Evolutionary conservation across 148 eudicot genomes (phyloP), one percentile per base, ranked within the genome.

Genomic region (Talinum fruticosum): DNA sequence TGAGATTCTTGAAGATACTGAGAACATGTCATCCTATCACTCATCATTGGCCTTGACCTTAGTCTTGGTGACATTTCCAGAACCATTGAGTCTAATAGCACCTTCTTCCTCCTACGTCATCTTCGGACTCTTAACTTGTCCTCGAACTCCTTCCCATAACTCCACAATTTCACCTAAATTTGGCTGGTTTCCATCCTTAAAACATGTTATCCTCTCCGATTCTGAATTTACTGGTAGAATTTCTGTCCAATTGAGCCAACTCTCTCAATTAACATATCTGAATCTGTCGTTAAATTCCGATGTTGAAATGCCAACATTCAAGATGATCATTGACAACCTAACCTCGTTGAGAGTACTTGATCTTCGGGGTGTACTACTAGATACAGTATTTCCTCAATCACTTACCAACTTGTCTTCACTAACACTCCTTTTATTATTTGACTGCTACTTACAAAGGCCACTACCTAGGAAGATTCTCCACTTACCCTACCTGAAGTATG

Each of bases 391-490:
- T n/a, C n/a, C n/a, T n/a, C n/a, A n/a, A n/a, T n/a, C n/a, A 53
- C 29, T 83, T 12, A 29, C 73, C 16, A 83, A 83, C 29, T 36
- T 79, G n/a, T 44, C 85, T 12, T 74, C 80, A 1, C 19, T 76
- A 33, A 23, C 51, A 35, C 45, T 38, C 66, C 76, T 82, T 30
- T 14, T 6, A 12, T 24, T 82, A 7, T 0, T 5, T 10, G 4
- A 6, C 0, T 65, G 83, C 47, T 23, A 26, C 1, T 49, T 85
- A 28, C 38, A 15, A 36, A 84, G 76, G 24, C n/a, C 69, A 30
- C 24, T 84, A 10, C 82, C 77, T 23, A 29, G 66, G 3, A 32
- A 66, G 45, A 62, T 84, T 4, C 75, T 81, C 33, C 45, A 71
- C 37, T 24, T 84, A 37, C 87, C 87, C 0, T 30, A 69, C 1